These are phyloP conservation scores for Debaryomyces maramus DNA, from an alignment of 805 yeast genomes.

Conservation along the genomic window DNA sequence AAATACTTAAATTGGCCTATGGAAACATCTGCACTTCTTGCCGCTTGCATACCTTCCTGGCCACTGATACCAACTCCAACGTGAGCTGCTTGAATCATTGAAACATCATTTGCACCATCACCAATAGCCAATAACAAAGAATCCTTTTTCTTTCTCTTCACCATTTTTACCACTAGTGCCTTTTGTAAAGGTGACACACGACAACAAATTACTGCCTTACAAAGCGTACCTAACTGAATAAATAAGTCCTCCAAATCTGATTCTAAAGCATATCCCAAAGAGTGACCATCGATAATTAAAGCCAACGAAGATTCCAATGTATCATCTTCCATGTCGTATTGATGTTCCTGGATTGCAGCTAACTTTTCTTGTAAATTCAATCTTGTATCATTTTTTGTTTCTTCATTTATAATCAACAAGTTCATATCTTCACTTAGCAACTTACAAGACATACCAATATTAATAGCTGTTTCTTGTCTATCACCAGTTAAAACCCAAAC, in stretches of 20 bases:
- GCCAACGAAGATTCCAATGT: slow-evolving; percentile 69
- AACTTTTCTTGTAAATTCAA: slow-evolving; percentile 73
- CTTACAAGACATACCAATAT: slow-evolving; percentile 98
- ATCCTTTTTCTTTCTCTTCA: slow-evolving; percentile 71
- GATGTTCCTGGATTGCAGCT: slow-evolving; percentile 67
- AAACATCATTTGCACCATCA: slow-evolving; percentile 98
- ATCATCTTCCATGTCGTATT: slow-evolving; percentile 63
- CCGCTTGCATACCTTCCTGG: slow-evolving; percentile 99
- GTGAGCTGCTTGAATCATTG: slow-evolving; percentile 99
- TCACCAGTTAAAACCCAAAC: slow-evolving; percentile 99
- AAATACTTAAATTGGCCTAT: slow-evolving; percentile 93
- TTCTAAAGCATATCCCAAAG: slow-evolving; percentile 83
- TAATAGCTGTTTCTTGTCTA: slow-evolving; percentile 97
- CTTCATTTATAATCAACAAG: slow-evolving; percentile 84
- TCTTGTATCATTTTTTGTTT: slow-evolving; percentile 70
- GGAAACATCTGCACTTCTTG: slow-evolving; percentile 95
- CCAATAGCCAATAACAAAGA: slow-evolving; percentile 88
- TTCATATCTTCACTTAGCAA: slow-evolving; percentile 95
- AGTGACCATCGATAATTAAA: slow-evolving; percentile 89
- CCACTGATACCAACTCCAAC: slow-evolving; percentile 99
- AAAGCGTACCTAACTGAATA: slow-evolving; percentile 75
- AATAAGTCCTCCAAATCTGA: slow-evolving; percentile 74
- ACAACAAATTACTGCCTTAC: slow-evolving; percentile 97
- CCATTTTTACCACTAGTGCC: slow-evolving; percentile 93
- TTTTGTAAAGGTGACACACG: slow-evolving; percentile 97